Evolutionary conservation across 305 asterid species (phyloP), one percentile per base, ranked within the genome.

Genomic region (Withania somnifera): DNA sequence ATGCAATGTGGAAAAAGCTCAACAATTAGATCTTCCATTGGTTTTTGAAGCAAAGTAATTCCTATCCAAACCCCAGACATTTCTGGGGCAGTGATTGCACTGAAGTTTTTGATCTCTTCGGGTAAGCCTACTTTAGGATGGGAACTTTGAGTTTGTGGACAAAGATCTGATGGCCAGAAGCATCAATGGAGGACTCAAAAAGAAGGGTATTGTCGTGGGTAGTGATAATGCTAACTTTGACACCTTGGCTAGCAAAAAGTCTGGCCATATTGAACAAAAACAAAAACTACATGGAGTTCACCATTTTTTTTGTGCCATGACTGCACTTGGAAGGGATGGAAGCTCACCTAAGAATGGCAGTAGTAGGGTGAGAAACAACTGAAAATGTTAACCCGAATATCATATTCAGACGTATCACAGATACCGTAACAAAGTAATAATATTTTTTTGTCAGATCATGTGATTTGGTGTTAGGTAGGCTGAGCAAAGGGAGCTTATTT

Each of bases 231-330:
- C 95, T 93, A 1, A 89, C 47, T 78, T 83, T 89, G 10, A 89
- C 38, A 0, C 92, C 98, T 9, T 90, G 86, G 9, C 83, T 89
- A 91, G 83, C 94, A 91, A 14, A 87, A 88, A 54, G 91, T 91
- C 19, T 75, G 1, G 60, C 61, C 89, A 86, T 88, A 64, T 90
- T 89, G 1, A 89, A 36, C 20, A 47, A 81, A 3, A 53, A 89
- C 22, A 4, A 86, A 77, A 61, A 76, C 82, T 14, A 89, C 82
- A 7, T 91, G 88, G 2, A 88, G 82, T 67, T 81, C 83, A 79
- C 20, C 28, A 10, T 67, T 67, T 36, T n/a, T 67, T 11, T 10
- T 19, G 30, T 36, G 76, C 30, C 76, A 67, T 67, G 11, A 34
- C 17, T 67, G 17, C 73, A n/a, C 60, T 53, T 53, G 24, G 22